Conservation (phyloP, 768 basidiomycete species). For the Omphalotus guepiniiformis region DNA sequence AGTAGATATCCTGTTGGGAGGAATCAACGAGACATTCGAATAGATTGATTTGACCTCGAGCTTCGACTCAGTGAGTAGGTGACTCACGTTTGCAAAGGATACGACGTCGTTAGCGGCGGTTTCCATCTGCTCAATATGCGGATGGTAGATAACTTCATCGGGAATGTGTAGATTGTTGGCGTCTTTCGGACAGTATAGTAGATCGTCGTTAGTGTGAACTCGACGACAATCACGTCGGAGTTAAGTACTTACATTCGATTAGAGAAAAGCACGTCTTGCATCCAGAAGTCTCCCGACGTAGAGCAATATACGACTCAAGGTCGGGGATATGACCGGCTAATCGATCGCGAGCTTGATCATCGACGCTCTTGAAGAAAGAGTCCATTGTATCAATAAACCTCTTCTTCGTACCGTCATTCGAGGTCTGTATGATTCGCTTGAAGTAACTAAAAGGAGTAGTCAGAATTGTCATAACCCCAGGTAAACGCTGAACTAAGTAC, state of each 20-base stretch:
- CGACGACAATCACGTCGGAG: not conserved
- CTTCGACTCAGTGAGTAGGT: too few relatives aligned
- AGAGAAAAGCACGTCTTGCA: conserved; percentile 80
- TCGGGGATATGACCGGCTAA: conserved; percentile 58
- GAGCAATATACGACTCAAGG: conserved; percentile 73
- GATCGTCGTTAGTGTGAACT: not conserved
- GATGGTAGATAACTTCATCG: conserved; percentile 77
- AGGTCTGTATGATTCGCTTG: conserved; percentile 59
- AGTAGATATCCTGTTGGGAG: conserved; percentile 73
- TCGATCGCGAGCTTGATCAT: conserved; percentile 68
- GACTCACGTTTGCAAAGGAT: conserved; percentile 82
- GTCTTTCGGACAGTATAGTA: conserved; percentile 17
- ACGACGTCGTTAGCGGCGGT: conserved; percentile 80
- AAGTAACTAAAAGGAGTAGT: conserved; percentile 47
- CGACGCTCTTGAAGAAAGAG: conserved; percentile 75
- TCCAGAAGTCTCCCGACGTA: conserved; percentile 75
- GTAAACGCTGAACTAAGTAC: not conserved
- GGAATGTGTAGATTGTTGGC: conserved; percentile 75
- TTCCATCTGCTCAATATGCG: conserved; percentile 56
- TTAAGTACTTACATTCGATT: conserved; percentile 49
- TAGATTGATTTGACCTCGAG: too few relatives aligned
- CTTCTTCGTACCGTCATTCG: conserved; percentile 58
- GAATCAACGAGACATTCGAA: not conserved
- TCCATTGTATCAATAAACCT: conserved; percentile 78
- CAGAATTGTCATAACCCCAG: not conserved